Evolutionary conservation across 2,329 filamentous ascomycete species (phyloP).

Genomic region (Microsporum canis): DNA sequence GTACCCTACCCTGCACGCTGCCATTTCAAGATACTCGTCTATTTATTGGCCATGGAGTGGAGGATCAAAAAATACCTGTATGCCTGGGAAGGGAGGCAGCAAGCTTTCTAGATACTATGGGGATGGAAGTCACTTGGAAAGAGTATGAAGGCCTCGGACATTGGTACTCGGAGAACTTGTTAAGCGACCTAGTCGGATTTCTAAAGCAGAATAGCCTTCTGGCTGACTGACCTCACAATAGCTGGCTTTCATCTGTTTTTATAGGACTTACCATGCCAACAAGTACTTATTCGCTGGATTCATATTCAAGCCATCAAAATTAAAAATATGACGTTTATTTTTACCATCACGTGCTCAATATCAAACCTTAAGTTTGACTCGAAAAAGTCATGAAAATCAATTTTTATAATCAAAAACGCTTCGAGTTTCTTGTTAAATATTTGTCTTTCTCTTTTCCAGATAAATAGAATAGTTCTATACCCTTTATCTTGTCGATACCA

Average conservation of each 20-base stretch:
- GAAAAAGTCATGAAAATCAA: neutral
- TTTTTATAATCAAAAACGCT: neutral
- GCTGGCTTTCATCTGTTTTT: no score
- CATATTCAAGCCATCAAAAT: no score
- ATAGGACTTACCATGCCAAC: no score
- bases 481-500: neutral
- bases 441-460: neutral
- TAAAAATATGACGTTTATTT: neutral
- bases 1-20: neutral
- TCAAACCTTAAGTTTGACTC: neutral
- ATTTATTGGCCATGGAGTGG: conserved; percentile 35
- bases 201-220: neutral
- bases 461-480: neutral
- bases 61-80: conserved; percentile 34
- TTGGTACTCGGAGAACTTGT: neutral
- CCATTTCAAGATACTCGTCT: conserved; percentile 24
- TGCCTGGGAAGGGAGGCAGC: conserved; percentile 21
- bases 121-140: conserved; percentile 27
- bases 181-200: neutral
- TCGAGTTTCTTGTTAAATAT: neutral
- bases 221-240: no score
- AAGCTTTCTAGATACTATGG: conserved; percentile 18
- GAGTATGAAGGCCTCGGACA: conserved; percentile 30
- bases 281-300: no score
- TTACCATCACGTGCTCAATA: neutral